These are phyloP conservation scores for Inonotus hispidus DNA, from an alignment of 1,284 basidiomycete genomes.

Conservation along the genomic window DNA sequence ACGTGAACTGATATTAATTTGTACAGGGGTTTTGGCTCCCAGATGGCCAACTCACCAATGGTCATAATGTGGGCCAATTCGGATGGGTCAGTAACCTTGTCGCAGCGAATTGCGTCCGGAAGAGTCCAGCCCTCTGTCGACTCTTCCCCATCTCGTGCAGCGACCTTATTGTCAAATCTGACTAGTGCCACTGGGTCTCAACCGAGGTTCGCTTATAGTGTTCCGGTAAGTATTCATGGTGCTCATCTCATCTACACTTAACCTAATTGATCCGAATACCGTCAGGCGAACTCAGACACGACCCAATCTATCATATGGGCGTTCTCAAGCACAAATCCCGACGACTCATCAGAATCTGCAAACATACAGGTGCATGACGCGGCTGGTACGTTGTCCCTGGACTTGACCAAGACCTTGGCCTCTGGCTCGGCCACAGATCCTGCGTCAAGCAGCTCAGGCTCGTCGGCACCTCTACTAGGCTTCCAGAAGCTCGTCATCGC, in stretches of 20 bases:
- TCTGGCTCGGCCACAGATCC: conserved; percentile 18
- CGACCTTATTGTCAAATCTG: conserved; percentile 32
- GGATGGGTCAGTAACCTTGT: conserved; percentile 49
- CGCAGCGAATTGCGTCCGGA: conserved; percentile 46
- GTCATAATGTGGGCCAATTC: conserved; percentile 61
- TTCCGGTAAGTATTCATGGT: conserved; percentile 34
- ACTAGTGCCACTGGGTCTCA: conserved; percentile 36
- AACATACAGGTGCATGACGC: conserved; percentile 38
- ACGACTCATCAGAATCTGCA: conserved; percentile 32
- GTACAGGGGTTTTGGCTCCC: conserved; percentile 46
- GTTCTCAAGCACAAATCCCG: conserved; percentile 38
- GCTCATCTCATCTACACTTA: not conserved
- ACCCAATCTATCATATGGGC: conserved; percentile 45
- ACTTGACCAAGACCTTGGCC: conserved; percentile 35
- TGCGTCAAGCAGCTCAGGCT: conserved; percentile 3
- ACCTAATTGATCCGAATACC: not conserved
- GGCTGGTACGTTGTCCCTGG: conserved; percentile 33
- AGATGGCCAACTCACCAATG: conserved; percentile 52
- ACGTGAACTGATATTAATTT: conserved; percentile 15
- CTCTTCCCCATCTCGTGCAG: conserved; percentile 41
- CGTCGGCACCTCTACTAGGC: conserved; percentile 26
- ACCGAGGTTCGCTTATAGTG: conserved; percentile 40
- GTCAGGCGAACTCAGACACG: conserved; percentile 34
- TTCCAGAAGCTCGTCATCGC: conserved; percentile 44
- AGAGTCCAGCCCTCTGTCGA: conserved; percentile 47